Evolutionary conservation across 345 rosid species (phyloP).

Genomic region (Moricandia arvensis): DNA sequence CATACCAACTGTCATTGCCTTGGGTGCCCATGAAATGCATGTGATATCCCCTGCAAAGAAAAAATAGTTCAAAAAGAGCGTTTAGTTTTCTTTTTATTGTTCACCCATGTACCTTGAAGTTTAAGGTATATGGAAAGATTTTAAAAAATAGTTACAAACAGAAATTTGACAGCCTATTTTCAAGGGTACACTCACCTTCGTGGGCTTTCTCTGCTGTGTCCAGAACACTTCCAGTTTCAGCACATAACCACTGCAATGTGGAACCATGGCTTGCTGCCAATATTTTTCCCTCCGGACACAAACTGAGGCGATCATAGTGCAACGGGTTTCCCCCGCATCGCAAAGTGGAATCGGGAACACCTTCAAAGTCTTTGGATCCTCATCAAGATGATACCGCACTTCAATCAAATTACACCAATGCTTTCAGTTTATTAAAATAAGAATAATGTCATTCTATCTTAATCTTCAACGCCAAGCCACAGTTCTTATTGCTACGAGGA

Average conservation of each 20-base stretch:
- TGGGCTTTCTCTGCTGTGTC: slow-evolving; percentile 90
- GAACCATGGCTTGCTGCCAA: slow-evolving; percentile 78
- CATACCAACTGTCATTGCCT: slow-evolving; percentile 62
- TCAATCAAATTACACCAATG: slow-evolving; percentile 20
- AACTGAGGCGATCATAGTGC: slow-evolving; percentile 75
- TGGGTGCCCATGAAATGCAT: slow-evolving; percentile 76
- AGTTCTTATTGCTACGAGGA: too few species aligned
- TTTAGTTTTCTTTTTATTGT: background rate
- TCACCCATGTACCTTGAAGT: too few species aligned
- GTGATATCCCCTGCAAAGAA: slow-evolving; percentile 71
- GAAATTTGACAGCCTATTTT: background rate
- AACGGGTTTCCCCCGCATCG: slow-evolving; percentile 63
- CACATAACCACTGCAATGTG: slow-evolving; percentile 78
- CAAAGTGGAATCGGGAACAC: slow-evolving; percentile 77
- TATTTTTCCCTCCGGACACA: slow-evolving; percentile 91
- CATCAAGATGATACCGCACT: slow-evolving; percentile 95
- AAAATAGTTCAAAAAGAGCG: slow-evolving; percentile 11
- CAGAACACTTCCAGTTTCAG: slow-evolving; percentile 78
- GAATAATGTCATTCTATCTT: background rate
- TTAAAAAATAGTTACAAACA: background rate
- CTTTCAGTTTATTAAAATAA: background rate
- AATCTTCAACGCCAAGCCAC: background rate
- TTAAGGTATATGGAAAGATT: background rate
- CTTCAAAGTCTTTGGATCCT: slow-evolving; percentile 95
- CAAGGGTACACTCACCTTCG: slow-evolving; percentile 48